Base-by-base conservation (phyloP, 208 protist genomes). In the Leishmania tarentolae region DNA sequence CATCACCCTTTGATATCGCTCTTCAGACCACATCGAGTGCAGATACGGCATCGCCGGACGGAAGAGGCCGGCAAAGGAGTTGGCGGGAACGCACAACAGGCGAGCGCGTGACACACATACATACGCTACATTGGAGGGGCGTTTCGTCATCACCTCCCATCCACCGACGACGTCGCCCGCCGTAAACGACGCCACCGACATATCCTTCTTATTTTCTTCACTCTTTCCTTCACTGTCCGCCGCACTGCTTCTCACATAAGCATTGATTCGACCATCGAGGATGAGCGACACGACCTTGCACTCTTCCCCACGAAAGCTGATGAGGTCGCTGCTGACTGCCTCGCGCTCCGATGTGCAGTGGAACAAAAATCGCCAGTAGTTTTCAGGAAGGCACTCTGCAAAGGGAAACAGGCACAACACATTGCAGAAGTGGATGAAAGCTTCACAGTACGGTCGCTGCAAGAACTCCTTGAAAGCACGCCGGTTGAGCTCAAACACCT, bases 281-380 rank as follows among this genome's bases (percentile, higher is more conserved):
- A 83, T 47, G 44, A 83, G 79, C 1, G 72, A 63, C 0, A 83
- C 79, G 19, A 11, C 31, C 37, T 17, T 42, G 50, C 57, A 71
- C 11, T 61, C 37, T 1, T 57, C 65, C 1, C 79, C 79, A 0
- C 72, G 79, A 37, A 78, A n/a, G 28, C n/a, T 61, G 17, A 83
- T n/a, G 35, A 78, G 61, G 52, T 83, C 79, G 61, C 79, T 47
- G 2, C 73, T 73, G 42, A 73, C 61, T 40, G 66, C 79, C 61
- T 52, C 79, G 17, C 37, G 46, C 79, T 83, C 79, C 28, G 63
- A 66, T 52, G 73, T 19, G 79, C 79, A 83, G 79, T 78, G 46
- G n/a, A 56, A 78, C 3, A 83, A 3, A 57, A 57, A 74, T 15
- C 72, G 73, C 79, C 79, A 83, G 79, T 74, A 83, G n/a, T 68